A percentile compares a stretch with the other conserved stretches of the same genome.
Conservation (phyloP, 1,139 yeast genomes). For the Taphrina deformans region DNA sequence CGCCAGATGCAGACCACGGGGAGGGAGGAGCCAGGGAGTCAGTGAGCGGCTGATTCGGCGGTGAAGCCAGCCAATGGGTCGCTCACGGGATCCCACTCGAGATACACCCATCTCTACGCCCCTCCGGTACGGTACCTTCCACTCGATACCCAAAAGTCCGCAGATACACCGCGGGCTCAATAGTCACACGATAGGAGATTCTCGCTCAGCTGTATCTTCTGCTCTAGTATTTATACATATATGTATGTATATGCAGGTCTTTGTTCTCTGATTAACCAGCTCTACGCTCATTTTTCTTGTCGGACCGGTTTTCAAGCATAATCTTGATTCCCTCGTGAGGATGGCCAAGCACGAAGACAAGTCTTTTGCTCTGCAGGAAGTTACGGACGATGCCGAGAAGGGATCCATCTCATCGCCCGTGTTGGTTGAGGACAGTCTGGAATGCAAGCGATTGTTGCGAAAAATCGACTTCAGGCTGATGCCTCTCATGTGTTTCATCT, state of each 20-base stretch:
- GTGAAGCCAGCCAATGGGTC: neutral
- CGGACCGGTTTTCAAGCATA: neutral
- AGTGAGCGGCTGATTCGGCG: too few species aligned
- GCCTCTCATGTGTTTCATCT: conserved; percentile 58
- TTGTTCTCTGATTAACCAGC: too few species aligned
- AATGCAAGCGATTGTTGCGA: conserved; percentile 42
- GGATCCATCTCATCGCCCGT: conserved; percentile 2
- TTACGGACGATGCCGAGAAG: neutral
- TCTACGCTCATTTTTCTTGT: too few species aligned
- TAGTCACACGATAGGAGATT: neutral
- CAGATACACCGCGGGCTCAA: neutral
- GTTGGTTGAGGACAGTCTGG: neutral
- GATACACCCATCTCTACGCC: too few species aligned
- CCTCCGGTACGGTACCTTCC: too few species aligned
- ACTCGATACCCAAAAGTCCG: too few species aligned
- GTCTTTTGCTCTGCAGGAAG: neutral
- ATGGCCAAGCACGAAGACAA: neutral
- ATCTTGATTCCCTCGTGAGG: neutral
- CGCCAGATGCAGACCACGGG: neutral
- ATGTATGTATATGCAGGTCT: too few species aligned
- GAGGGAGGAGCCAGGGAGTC: too few species aligned
- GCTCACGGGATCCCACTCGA: neutral
- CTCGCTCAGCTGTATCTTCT: too few species aligned
- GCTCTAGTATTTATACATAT: too few species aligned
- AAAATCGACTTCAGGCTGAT: conserved; percentile 54